Conservation (phyloP, 202 grass and related monocot species). For the Saccharum hybrid region DNA sequence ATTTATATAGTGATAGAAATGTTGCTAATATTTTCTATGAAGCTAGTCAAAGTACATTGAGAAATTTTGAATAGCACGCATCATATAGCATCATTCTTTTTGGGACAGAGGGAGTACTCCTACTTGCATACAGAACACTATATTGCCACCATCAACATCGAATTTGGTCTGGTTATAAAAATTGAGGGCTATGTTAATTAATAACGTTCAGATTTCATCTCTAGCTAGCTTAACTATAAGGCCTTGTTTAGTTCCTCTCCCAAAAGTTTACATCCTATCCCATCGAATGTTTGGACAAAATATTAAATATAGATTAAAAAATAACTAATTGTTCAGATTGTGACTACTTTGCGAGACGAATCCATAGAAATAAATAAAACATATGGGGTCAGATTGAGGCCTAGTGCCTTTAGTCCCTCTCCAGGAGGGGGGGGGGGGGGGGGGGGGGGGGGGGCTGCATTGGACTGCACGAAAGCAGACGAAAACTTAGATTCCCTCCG, state of each 20-base stretch:
- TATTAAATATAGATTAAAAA: too few relatives aligned
- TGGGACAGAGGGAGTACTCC: too few relatives aligned
- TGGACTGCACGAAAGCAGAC: slow-evolving; percentile 72
- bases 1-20: too few relatives aligned
- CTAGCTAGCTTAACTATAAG: background rate
- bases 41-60: too few relatives aligned
- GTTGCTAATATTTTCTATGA: too few relatives aligned
- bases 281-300: too few relatives aligned
- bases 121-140: background rate
- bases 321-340: too few relatives aligned
- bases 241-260: too few relatives aligned
- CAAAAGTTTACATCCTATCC: too few relatives aligned
- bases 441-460: slow-evolving; percentile 54
- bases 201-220: background rate
- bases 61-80: too few relatives aligned
- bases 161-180: background rate
- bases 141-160: background rate
- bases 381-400: slow-evolving; percentile 46
- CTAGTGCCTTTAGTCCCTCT: slow-evolving; percentile 71
- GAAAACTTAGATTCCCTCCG: slow-evolving; percentile 84
- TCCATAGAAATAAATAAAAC: slow-evolving; percentile 47
- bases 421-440: too few relatives aligned
- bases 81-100: too few relatives aligned
- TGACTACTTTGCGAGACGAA: background rate
- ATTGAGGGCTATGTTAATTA: background rate